A percentile compares a stretch with the other conserved stretches of the same genome.
Evolutionary conservation across 108 stramenopile genomes (phyloP).

Genomic region (Pseudonitzschia delicatissima): DNA sequence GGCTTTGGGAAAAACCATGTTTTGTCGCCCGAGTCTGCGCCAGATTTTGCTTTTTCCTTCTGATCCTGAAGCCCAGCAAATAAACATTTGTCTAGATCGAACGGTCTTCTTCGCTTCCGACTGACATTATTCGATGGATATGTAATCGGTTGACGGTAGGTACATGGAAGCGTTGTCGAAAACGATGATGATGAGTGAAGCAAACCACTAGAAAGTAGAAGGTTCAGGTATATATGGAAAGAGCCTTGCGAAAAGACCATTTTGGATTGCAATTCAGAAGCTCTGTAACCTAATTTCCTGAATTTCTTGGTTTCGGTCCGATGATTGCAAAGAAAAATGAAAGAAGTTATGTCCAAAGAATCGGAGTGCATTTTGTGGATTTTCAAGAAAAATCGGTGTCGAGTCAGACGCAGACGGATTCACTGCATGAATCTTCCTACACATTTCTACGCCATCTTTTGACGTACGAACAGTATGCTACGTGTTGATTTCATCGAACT

Average conservation of each 20-base stretch:
- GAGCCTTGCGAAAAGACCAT: not conserved
- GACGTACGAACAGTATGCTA: too few relatives aligned
- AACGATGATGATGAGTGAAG: not conserved
- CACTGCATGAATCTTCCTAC: too few relatives aligned
- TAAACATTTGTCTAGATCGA: not conserved
- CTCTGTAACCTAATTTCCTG: not conserved
- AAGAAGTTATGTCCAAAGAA: too few relatives aligned
- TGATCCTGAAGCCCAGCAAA: not conserved
- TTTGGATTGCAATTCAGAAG: not conserved
- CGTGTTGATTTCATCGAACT: too few relatives aligned
- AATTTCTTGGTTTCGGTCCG: not conserved
- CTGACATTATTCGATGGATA: not conserved
- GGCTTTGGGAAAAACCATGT: not conserved
- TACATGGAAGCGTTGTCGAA: not conserved
- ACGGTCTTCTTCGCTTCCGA: constrained; percentile 1
- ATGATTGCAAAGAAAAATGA: too few relatives aligned
- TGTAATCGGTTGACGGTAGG: not conserved
- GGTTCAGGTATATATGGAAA: not conserved
- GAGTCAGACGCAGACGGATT: too few relatives aligned
- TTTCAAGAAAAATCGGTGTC: too few relatives aligned
- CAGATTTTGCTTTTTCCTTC: not conserved
- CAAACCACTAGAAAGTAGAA: not conserved
- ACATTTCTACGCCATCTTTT: too few relatives aligned
- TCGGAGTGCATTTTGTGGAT: too few relatives aligned
- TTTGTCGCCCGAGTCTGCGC: not conserved